A percentile compares a stretch with the other conserved stretches of the same genome.
phyloP scores from a whole-genome alignment of 371 early-diverging fungal genomes.

The Apophysomyces trapeziformis region DNA sequence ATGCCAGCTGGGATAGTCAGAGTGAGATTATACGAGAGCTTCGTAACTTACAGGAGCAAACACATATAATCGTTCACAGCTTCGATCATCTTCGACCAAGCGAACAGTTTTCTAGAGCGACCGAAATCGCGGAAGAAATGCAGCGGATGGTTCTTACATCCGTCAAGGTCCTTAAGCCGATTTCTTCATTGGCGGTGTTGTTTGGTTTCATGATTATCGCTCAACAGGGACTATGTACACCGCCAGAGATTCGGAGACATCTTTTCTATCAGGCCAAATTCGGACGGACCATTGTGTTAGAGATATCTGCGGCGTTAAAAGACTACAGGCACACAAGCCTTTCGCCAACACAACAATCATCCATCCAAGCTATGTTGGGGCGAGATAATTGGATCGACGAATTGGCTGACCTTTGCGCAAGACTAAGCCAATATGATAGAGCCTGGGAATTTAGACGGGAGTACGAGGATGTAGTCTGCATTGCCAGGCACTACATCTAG shows the following conservation, averaged over 20 bases:
- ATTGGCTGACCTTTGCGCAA: slow-evolving; percentile 13
- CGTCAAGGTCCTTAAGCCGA: slow-evolving; percentile 21
- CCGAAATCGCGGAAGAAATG: slow-evolving; percentile 26
- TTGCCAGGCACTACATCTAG: slow-evolving; percentile 10
- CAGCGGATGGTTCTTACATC: slow-evolving; percentile 26
- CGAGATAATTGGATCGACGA: slow-evolving; percentile 6
- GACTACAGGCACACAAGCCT: slow-evolving; percentile 25
- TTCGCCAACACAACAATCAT: slow-evolving; percentile 7
- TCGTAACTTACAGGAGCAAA: slow-evolving; percentile 21
- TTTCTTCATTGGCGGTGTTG: slow-evolving; percentile 22
- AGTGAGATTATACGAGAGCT: slow-evolving; percentile 19
- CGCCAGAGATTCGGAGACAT: slow-evolving; percentile 37
- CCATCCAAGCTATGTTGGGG: background rate
- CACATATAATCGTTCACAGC: slow-evolving; percentile 25
- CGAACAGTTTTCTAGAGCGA: slow-evolving; percentile 39
- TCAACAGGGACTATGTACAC: slow-evolving; percentile 27
- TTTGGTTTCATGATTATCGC: slow-evolving; percentile 33
- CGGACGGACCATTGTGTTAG: slow-evolving; percentile 40
- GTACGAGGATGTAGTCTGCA: slow-evolving; percentile 21
- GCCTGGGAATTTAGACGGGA: slow-evolving; percentile 21
- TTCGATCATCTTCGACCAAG: slow-evolving; percentile 34
- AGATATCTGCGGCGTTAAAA: slow-evolving; percentile 38
- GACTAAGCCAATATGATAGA: slow-evolving; percentile 16
- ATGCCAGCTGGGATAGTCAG: background rate
- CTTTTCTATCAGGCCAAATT: slow-evolving; percentile 38